These are phyloP conservation scores for Daldinia sp. DNA, from an alignment of 2,329 filamentous ascomycete genomes.

Conservation along the genomic window DNA sequence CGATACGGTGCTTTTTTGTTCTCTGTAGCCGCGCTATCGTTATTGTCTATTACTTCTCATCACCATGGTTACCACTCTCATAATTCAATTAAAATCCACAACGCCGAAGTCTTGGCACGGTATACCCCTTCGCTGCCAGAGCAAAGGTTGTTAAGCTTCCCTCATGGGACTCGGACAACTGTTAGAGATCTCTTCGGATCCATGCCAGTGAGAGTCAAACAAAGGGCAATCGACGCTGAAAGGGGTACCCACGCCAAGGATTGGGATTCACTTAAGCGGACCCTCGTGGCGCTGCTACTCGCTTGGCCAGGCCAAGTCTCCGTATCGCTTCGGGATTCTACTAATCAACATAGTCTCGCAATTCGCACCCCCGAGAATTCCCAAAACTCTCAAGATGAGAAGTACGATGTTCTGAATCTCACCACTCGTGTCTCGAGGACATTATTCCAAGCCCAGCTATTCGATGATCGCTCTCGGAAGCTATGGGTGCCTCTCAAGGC, in stretches of 20 bases:
- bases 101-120: conserved; percentile 70
- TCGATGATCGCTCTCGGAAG: conserved; percentile 58
- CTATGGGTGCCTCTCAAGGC: conserved; percentile 78
- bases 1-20: conserved; percentile 78
- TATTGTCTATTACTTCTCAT: conserved; percentile 79
- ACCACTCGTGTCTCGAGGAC: conserved; percentile 55
- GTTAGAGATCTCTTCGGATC: conserved; percentile 87
- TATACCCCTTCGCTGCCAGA: conserved; percentile 67
- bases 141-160: conserved; percentile 61
- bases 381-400: not conserved
- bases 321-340: conserved; percentile 65
- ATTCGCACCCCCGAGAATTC: conserved; percentile 45
- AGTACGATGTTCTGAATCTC: conserved; percentile 28
- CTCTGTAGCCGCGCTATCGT: conserved; percentile 76
- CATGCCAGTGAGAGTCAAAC: conserved; percentile 90
- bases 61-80: conserved; percentile 67
- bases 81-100: conserved; percentile 74
- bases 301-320: conserved; percentile 68
- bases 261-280: conserved; percentile 69
- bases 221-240: conserved; percentile 66
- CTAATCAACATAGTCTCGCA: conserved; percentile 49
- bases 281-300: conserved; percentile 71
- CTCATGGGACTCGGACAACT: conserved; percentile 77
- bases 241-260: conserved; percentile 64
- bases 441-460: conserved; percentile 71